phyloP scores from a whole-genome alignment of 148 eudicot genomes.

The Rhododendron vialii region DNA sequence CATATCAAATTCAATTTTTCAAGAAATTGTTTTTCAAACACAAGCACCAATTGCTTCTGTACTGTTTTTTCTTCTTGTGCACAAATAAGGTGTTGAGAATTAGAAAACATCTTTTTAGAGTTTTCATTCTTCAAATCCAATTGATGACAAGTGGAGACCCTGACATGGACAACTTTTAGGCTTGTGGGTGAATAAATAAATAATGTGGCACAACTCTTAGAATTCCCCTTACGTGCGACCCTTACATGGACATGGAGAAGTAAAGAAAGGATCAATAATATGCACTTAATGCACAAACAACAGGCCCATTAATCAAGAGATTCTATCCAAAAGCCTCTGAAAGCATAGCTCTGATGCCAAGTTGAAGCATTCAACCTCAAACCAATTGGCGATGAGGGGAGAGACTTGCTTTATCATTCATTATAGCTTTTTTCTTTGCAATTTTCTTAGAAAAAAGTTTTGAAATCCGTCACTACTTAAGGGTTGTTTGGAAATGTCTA shows the following conservation, averaged over 20 bases:
- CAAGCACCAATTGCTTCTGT: not conserved
- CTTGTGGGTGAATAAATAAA: not conserved
- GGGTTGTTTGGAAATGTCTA: not conserved
- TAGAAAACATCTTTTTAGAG: not conserved
- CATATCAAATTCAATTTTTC: not conserved
- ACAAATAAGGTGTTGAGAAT: not conserved
- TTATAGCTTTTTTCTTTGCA: not conserved
- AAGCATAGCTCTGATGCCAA: not conserved
- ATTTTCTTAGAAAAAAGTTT: not conserved
- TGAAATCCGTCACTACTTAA: not conserved
- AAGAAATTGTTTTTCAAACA: not conserved
- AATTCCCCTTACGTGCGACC: not conserved
- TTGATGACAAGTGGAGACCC: not conserved
- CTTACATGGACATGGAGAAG: not conserved
- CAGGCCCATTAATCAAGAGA: not conserved
- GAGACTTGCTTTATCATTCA: not conserved
- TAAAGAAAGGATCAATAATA: not conserved
- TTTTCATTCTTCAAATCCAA: not conserved
- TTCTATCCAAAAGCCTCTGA: not conserved
- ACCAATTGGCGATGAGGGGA: not conserved
- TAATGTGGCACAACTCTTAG: not conserved
- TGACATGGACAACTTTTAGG: not conserved
- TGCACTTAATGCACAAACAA: not conserved
- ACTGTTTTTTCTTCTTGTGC: not conserved
- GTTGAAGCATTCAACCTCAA: not conserved